Percentiles rank a stretch among this genome's conserved stretches.
phyloP scores from a whole-genome alignment of 495 filamentous ascomycete genomes.

The Neurospora cerealis region DNA sequence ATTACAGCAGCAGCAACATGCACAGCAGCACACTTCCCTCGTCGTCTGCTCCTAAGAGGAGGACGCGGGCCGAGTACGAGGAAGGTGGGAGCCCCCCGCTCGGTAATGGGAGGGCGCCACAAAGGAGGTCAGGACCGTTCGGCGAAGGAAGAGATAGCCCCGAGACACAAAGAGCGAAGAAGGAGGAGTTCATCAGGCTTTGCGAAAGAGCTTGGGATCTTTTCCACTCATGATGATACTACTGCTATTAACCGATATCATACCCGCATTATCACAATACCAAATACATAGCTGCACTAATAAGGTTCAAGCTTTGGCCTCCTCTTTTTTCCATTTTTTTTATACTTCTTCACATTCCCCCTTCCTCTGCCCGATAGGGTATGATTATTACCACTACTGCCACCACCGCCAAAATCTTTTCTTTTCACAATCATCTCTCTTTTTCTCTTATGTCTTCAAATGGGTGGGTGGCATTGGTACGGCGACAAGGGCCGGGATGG shows the following conservation, averaged over 20 bases:
- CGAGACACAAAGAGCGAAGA: slow-evolving; percentile 76
- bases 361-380: background rate
- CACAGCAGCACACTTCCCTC: background rate
- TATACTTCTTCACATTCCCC: background rate
- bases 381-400: background rate
- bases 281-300: background rate
- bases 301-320: background rate
- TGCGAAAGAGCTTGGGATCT: slow-evolving; percentile 92
- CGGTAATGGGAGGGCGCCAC: slow-evolving; percentile 47
- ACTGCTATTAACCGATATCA: background rate
- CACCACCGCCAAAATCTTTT: background rate
- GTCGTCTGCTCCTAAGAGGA: slow-evolving; percentile 40
- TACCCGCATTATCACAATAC: background rate
- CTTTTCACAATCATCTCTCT: background rate
- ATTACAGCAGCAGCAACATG: slow-evolving; percentile 2
- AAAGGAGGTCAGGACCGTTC: slow-evolving; percentile 57
- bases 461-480: background rate
- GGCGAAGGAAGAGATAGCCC: slow-evolving; percentile 72
- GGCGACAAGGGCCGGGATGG: background rate
- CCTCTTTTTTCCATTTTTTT: background rate
- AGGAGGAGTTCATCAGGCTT: slow-evolving; percentile 82
- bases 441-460: background rate
- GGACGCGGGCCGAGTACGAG: slow-evolving; percentile 82
- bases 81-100: slow-evolving; percentile 73
- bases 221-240: slow-evolving; percentile 71